Conservation (phyloP, 176 grass and related monocot species). For the Oryza glumipatula region DNA sequence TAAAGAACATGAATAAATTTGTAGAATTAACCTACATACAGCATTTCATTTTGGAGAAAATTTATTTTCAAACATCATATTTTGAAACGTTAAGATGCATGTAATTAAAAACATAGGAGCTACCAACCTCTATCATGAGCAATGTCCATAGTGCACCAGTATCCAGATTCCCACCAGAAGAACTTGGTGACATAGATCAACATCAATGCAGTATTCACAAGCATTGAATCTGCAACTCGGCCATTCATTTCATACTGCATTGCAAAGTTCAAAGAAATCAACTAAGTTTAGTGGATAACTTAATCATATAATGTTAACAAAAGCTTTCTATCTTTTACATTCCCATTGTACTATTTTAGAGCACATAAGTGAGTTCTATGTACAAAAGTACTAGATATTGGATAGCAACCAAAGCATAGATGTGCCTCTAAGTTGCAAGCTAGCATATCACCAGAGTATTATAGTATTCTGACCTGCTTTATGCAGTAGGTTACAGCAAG, state of each 20-base stretch:
- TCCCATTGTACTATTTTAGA: conserved; percentile 1
- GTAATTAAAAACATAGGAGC: neutral
- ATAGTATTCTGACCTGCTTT: conserved; percentile 76
- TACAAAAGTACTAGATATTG: neutral
- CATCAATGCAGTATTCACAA: conserved; percentile 95
- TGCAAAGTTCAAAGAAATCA: conserved; percentile 24
- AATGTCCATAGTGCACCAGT: conserved; percentile 99
- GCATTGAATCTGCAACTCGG: conserved; percentile 82
- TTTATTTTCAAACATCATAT: neutral
- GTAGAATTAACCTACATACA: neutral
- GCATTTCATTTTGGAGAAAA: conserved; percentile 6
- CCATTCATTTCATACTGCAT: conserved; percentile 96
- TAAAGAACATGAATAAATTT: neutral
- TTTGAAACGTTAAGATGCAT: neutral
- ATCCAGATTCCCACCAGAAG: conserved; percentile 99
- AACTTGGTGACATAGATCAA: conserved; percentile 98
- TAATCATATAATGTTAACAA: neutral
- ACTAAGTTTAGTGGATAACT: conserved; percentile 10
- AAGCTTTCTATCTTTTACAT: conserved; percentile 8
- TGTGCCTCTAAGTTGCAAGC: neutral
- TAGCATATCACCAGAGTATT: conserved; percentile 30
- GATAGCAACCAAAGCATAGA: neutral
- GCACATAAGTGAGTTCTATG: neutral
- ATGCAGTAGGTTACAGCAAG: conserved; percentile 99
- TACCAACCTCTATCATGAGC: conserved; percentile 91